Evolutionary conservation across 768 basidiomycete species (phyloP), one percentile per base, ranked within the genome.

Genomic region (Psilocybe subaeruginosa): DNA sequence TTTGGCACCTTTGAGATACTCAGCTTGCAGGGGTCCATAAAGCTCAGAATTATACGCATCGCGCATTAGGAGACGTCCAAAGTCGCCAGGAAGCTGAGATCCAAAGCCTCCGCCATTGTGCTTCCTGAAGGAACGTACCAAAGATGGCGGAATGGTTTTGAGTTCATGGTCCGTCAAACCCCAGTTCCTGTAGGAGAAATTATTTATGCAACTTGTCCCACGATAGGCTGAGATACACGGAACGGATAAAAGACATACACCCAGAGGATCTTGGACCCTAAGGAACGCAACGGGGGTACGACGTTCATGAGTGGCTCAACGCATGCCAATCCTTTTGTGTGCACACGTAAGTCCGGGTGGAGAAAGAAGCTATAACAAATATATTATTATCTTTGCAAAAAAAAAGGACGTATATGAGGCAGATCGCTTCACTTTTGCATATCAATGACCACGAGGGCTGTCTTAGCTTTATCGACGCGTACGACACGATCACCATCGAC

Each of bases 81-180:
- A 87, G 14, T 74, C 71, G 0, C 78, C 79, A 3, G 83, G 81
- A 45, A 89, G 73, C 59, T 80, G 75, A 6, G 83, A 77, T 43
- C 87, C 86, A 67, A 89, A 83, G 5, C 85, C 82, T 8, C 79
- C 78, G 5, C 74, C 69, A 11, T 78, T 79, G 60, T 74, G 73
- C 71, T 82, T 83, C 67, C 72, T 75, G 71, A 87, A 86, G 9
- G 81, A 78, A 31, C 86, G 83, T n/a, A 78, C 71, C 30, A 87
- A 79, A 8, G 86, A 74, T 16, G 88, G 87, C 3, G 87, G 85
- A 37, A 90, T 79, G 4, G 85, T 88, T 53, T 77, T 73, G 23
- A 89, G 76, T 63, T 89, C 88, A 62, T 82, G 80, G 6, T 84
- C 80, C 5, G 87, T 88, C n/a, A 90, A 76, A 29, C 88, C 88